Percentiles rank a stretch among this genome's conserved stretches.
These are phyloP conservation scores for Thraustochytrium sp. DNA, from an alignment of 352 stramenopile species.

Conservation along the genomic window DNA sequence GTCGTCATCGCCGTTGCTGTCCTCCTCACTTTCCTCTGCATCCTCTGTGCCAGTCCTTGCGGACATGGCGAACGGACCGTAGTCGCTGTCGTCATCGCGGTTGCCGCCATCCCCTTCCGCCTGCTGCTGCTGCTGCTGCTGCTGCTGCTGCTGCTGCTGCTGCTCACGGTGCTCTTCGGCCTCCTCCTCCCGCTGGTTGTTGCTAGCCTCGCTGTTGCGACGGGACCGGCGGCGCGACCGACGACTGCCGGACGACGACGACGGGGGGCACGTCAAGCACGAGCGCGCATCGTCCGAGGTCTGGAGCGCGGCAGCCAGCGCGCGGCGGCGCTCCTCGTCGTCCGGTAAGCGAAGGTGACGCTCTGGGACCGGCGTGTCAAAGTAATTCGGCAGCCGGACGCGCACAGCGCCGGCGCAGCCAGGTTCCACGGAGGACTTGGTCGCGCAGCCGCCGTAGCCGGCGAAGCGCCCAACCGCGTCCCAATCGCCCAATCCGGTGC, in stretches of 20 bases:
- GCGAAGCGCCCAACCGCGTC: background rate
- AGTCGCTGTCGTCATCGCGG: background rate
- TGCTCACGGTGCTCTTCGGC: background rate
- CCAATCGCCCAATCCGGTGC: conserved; percentile 14
- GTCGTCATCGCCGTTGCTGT: background rate
- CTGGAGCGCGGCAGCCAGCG: background rate
- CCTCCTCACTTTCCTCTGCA: background rate
- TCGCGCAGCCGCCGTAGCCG: conserved; percentile 5
- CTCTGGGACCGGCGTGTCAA: conserved; percentile 10
- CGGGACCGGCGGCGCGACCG: background rate
- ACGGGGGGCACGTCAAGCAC: background rate
- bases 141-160: too few species aligned
- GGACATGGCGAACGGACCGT: background rate
- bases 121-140: background rate
- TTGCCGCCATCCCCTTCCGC: background rate
- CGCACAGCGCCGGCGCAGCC: conserved; percentile 9
- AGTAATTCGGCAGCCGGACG: background rate
- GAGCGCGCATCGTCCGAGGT: background rate
- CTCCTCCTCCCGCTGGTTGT: background rate
- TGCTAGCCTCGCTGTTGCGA: background rate
- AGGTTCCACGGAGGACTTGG: background rate
- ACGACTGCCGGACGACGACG: too few species aligned
- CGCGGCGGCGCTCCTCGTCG: background rate
- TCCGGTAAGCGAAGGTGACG: background rate
- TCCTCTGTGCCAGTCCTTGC: background rate